phyloP scores from a whole-genome alignment of 2,329 filamentous ascomycete genomes.

The Phaeosphaeriaceae sp. region DNA sequence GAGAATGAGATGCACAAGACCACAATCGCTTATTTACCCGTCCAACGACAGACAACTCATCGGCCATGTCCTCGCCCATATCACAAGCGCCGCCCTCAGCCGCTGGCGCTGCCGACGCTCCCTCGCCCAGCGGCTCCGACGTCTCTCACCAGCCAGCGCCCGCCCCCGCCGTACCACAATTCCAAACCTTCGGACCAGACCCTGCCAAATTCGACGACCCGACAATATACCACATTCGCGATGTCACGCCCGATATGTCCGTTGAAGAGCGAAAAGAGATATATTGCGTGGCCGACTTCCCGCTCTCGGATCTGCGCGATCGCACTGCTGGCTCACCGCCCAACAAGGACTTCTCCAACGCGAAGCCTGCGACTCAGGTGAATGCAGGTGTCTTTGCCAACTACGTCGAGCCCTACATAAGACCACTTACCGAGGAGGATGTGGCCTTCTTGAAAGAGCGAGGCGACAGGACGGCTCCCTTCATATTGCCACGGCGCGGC shows the following conservation, averaged over 20 bases:
- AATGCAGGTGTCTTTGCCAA: constrained; percentile 92
- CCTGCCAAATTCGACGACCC: constrained; percentile 90
- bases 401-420: constrained; percentile 90
- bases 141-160: constrained; percentile 67
- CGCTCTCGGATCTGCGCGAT: constrained; percentile 79
- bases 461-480: constrained; percentile 81
- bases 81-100: constrained; percentile 54
- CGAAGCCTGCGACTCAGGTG: constrained; percentile 93
- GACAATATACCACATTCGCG: constrained; percentile 90
- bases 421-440: constrained; percentile 90
- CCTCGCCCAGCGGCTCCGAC: constrained; percentile 66
- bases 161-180: constrained; percentile 71
- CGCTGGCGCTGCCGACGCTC: constrained; percentile 66
- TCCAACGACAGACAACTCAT: constrained; percentile 43
- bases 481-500: constrained; percentile 84
- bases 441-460: constrained; percentile 90
- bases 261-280: constrained; percentile 88
- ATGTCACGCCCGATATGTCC: constrained; percentile 76
- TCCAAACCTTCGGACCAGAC: constrained; percentile 90
- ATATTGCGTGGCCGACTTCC: constrained; percentile 86
- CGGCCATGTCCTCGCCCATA: constrained; percentile 49
- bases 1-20: not conserved
- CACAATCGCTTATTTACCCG: constrained; percentile 12
- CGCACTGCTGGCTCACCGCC: constrained; percentile 88
- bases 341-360: constrained; percentile 93